Evolutionary conservation across 1,284 basidiomycete genomes (phyloP).

Genomic region (Pyrrhoderma noxium): DNA sequence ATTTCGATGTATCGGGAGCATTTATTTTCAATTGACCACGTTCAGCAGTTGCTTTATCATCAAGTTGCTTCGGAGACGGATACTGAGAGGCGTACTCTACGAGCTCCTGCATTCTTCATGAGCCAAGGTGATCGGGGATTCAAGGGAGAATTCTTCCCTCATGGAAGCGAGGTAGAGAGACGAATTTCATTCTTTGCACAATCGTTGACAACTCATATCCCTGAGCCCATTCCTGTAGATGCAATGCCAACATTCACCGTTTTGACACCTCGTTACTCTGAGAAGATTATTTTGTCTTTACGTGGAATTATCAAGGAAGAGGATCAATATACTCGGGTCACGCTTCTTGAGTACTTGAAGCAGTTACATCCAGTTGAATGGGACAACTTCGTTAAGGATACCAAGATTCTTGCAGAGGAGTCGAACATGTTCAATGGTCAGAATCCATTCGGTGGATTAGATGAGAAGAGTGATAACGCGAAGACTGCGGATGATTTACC

Average conservation of each 20-base stretch:
- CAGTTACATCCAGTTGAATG: conserved; percentile 97
- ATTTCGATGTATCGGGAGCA: conserved; percentile 99
- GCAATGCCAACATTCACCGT: conserved; percentile 98
- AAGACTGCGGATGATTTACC: conserved; percentile 92
- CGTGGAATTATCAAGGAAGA: conserved; percentile 96
- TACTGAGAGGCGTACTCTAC: conserved; percentile 79
- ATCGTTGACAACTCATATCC: conserved; percentile 84
- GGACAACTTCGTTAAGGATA: conserved; percentile 99
- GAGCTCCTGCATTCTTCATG: conserved; percentile 91
- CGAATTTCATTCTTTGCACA: conserved; percentile 97
- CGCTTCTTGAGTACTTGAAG: conserved; percentile 93
- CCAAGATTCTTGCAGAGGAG: conserved; percentile 98
- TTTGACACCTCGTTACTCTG: conserved; percentile 91
- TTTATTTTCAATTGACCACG: conserved; percentile 90
- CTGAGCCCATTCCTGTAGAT: conserved; percentile 86
- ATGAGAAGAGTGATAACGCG: conserved; percentile 71
- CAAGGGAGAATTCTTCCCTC: conserved; percentile 90
- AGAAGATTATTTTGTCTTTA: conserved; percentile 91
- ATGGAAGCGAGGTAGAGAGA: conserved; percentile 87
- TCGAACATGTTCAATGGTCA: conserved; percentile 79
- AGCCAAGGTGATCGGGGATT: conserved; percentile 79
- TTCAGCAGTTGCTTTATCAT: conserved; percentile 91
- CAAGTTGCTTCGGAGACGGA: conserved; percentile 78
- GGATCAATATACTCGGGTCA: conserved; percentile 91
- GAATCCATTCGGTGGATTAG: conserved; percentile 65